Percentiles rank a stretch among this genome's conserved stretches.
phyloP scores from a whole-genome alignment of 805 yeast species.

The Nakazawaea anatomiae region DNA sequence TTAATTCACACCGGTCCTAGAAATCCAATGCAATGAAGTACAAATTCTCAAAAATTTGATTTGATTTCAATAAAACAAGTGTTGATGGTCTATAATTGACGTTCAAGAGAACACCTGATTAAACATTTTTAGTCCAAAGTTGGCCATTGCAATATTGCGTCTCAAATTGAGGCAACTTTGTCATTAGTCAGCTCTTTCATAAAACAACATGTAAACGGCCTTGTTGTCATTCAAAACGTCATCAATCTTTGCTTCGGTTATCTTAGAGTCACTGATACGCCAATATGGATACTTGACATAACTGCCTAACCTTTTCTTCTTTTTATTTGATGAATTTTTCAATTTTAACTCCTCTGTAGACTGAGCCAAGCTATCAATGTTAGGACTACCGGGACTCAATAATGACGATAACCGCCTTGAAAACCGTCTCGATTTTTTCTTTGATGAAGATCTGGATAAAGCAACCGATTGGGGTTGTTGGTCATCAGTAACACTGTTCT shows the following conservation, averaged over 20 bases:
- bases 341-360: not conserved
- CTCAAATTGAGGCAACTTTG: too few species aligned
- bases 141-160: too few species aligned
- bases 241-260: conserved; percentile 51
- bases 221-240: conserved; percentile 63
- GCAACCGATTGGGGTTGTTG: not conserved
- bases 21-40: too few species aligned
- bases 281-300: conserved; percentile 63
- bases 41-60: too few species aligned
- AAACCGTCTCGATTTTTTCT: conserved; percentile 3
- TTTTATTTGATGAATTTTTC: conserved; percentile 1
- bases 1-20: too few species aligned
- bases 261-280: conserved; percentile 76
- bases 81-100: too few species aligned
- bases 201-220: conserved; percentile 83
- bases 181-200: conserved; percentile 46
- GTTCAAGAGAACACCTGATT: too few species aligned
- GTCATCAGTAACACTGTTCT: not conserved
- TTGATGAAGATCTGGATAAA: conserved; percentile 5
- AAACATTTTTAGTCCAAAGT: too few species aligned
- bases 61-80: too few species aligned
- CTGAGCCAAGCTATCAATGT: not conserved
- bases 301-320: conserved; percentile 46
- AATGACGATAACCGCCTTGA: conserved; percentile 8
- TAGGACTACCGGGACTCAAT: not conserved